These are phyloP conservation scores for Cladosporium halotolerans DNA, from an alignment of 2,329 filamentous ascomycete genomes.

Conservation along the genomic window DNA sequence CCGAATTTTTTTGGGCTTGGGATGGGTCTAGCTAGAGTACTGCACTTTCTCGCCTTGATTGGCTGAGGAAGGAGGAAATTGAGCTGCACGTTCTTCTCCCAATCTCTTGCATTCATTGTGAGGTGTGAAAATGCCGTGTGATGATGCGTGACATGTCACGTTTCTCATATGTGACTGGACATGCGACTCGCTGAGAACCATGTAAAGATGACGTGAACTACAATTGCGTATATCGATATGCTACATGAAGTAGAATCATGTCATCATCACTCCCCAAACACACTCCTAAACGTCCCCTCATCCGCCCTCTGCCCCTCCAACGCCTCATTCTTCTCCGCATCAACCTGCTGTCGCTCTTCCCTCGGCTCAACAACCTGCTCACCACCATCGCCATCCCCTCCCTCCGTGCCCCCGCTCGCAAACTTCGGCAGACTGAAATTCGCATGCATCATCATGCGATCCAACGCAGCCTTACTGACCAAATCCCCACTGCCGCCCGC, in stretches of 20 bases:
- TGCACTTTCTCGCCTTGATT: constrained; percentile 26
- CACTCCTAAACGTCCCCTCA: constrained; percentile 80
- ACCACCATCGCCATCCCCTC: constrained; percentile 11
- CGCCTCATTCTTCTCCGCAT: constrained; percentile 72
- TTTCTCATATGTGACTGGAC: no score
- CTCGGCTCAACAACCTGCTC: constrained; percentile 16
- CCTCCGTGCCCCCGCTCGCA: constrained; percentile 18
- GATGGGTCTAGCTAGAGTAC: constrained; percentile 23
- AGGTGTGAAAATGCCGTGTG: no score
- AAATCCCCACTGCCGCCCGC: constrained; percentile 48
- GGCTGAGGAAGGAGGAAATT: constrained; percentile 19
- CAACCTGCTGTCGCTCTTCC: constrained; percentile 38
- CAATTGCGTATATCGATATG: no score
- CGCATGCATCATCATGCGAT: constrained; percentile 48
- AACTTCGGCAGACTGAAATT: constrained; percentile 19
- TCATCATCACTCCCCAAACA: constrained; percentile 70
- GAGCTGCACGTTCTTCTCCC: constrained; percentile 9
- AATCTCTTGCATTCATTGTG: not conserved
- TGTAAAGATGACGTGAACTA: no score
- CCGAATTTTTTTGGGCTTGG: constrained; percentile 6
- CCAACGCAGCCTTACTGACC: constrained; percentile 51
- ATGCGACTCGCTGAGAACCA: no score
- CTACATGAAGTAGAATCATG: not conserved
- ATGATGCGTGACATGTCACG: no score
- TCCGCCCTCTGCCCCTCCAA: constrained; percentile 67